Evolutionary conservation across 176 grass and related monocot species (phyloP).

Genomic region (Rhynchospora tenuis): DNA sequence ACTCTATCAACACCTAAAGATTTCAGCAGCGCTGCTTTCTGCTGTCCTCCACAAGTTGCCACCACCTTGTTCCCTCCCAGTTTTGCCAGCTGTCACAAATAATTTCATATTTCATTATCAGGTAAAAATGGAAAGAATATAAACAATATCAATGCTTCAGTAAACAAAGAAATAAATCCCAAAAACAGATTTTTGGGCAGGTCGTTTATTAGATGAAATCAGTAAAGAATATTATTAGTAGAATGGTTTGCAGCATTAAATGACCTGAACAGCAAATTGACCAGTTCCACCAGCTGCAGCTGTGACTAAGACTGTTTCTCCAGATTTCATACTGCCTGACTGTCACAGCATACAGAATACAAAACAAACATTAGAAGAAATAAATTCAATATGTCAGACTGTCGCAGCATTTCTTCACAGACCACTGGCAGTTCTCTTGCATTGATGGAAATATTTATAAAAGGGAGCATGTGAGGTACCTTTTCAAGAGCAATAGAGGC

Average conservation of each 20-base stretch:
- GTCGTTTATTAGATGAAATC: conserved; percentile 16
- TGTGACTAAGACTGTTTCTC: conserved; percentile 79
- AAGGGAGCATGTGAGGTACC: conserved; percentile 27
- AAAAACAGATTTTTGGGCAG: background rate
- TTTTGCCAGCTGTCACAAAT: conserved; percentile 67
- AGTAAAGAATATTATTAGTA: conserved; percentile 9
- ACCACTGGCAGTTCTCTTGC: background rate
- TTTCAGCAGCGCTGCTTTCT: conserved; percentile 73
- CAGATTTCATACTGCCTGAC: conserved; percentile 84
- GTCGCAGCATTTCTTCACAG: background rate
- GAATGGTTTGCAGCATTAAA: conserved; percentile 13
- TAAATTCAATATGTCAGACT: too few relatives aligned
- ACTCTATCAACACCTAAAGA: conserved; percentile 90
- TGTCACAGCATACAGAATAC: conserved; percentile 24
- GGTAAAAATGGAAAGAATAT: conserved; percentile 19
- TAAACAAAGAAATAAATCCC: background rate
- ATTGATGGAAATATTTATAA: background rate
- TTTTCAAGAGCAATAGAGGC: conserved; percentile 99
- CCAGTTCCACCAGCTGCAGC: conserved; percentile 97
- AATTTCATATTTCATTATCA: conserved; percentile 12
- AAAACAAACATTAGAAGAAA: conserved; percentile 5
- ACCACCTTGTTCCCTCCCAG: conserved; percentile 97
- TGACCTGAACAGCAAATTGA: conserved; percentile 97
- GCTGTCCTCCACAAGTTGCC: conserved; percentile 93
- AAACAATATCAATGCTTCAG: background rate